Evolutionary conservation across 306 rosid genomes (phyloP).

Genomic region (Benincasa hispida): DNA sequence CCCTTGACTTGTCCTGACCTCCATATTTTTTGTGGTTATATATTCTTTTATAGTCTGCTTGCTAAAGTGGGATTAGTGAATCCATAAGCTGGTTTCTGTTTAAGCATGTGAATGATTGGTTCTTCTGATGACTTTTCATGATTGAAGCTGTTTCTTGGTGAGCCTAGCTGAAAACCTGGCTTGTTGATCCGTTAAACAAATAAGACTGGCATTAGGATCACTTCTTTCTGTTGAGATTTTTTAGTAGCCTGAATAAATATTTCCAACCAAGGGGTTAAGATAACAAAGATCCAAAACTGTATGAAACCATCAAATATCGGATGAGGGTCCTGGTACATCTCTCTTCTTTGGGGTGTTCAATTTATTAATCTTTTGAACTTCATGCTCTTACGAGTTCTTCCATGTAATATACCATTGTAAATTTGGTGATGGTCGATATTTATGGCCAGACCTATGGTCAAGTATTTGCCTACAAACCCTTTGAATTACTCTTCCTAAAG

Average conservation of each 20-base stretch:
- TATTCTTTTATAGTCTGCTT: neutral
- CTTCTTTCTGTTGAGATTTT: neutral
- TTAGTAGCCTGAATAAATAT: neutral
- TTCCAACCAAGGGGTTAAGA: neutral
- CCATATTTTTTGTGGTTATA: neutral
- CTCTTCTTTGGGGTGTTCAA: neutral
- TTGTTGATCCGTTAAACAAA: neutral
- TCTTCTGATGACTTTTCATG: neutral
- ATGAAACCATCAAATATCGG: neutral
- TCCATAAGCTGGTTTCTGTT: neutral
- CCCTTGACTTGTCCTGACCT: neutral
- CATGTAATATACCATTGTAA: no score
- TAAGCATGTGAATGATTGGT: neutral
- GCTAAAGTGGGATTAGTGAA: conserved; percentile 5
- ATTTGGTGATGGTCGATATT: no score
- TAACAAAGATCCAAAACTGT: neutral
- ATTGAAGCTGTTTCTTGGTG: neutral
- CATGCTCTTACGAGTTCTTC: neutral
- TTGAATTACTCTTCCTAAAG: neutral
- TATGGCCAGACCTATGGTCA: neutral
- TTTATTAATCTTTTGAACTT: neutral
- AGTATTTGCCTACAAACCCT: neutral
- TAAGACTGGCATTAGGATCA: neutral
- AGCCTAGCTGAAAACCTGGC: neutral
- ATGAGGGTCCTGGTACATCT: neutral